Evolutionary conservation across 2,329 filamentous ascomycete genomes (phyloP), one percentile per base, ranked within the genome.

Genomic region (Claviceps sp.): DNA sequence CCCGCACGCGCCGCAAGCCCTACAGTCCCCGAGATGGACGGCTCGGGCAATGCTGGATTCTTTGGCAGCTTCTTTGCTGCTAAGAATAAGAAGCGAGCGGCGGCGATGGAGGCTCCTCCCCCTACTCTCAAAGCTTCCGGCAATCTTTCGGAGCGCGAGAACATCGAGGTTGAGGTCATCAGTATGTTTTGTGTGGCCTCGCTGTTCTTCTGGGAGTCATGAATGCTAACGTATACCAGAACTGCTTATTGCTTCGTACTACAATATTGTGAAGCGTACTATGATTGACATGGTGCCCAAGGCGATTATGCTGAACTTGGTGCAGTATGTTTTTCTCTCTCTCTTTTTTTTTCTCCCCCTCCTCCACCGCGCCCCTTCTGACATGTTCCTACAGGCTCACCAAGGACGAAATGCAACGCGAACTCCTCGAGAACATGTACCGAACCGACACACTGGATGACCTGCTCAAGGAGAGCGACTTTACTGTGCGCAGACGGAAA

Each of bases 281-380:
- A 94, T 98, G 89, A 96, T 97, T 59, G 93, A 98, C 65, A 98
- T 98, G 93, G 93, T 98, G 5, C 93, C 93, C 59, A 98, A 98
- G 74, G 93, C 93, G 42, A 94, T 98, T 66, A 98, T 98, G 93
- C 79, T 97, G 59, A 96, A 80, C 61, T 85, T 98, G 45, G 93
- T 98, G 49, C 84, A 91, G 86, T 95, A 82, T 67, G 88, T 83
- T 6, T 6, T 34, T 44, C 6, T 23, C 22, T 1, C 22, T 16
- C 22, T 45, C 5, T 29, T 4, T 8, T 23, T 23, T 34, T 3
- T 34, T 11, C 9, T 34, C 44, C 14, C 4, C 4, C 9, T 9
- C 17, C 26, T 38, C 8, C 39, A 4, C 26, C 14, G 6, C 22
- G n/a, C 16, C 20, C 9, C 20, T 36, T 17, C 17, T 51, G 2